Evolutionary conservation across 768 basidiomycete genomes (phyloP).

Genomic region (Lactifluus hygrophoroides): DNA sequence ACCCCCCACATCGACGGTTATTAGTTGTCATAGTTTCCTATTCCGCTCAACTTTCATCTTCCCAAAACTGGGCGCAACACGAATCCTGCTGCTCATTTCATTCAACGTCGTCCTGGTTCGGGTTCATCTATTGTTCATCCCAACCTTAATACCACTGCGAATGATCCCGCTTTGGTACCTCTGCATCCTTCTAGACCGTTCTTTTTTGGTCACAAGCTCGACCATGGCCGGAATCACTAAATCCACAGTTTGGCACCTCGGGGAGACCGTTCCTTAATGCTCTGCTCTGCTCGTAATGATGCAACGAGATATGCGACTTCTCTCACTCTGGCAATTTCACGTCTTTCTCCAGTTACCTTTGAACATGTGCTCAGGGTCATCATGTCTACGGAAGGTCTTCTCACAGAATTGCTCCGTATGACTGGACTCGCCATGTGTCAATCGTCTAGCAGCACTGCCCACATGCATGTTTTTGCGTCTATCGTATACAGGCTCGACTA

Average conservation of each 20-base stretch:
- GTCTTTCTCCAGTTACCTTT: not conserved
- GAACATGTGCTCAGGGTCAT: not conserved
- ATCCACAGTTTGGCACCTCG: not conserved
- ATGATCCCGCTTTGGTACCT: too few species aligned
- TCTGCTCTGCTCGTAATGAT: not conserved
- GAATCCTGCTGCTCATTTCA: not conserved
- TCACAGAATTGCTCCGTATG: not conserved
- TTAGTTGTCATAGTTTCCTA: slow-evolving; percentile 4
- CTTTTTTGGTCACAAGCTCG: not conserved
- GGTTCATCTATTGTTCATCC: too few species aligned
- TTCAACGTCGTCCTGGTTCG: not conserved
- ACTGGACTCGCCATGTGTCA: not conserved
- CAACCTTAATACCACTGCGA: too few species aligned
- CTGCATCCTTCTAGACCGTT: not conserved
- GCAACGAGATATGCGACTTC: not conserved
- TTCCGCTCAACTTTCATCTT: slow-evolving; percentile 2
- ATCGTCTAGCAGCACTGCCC: not conserved
- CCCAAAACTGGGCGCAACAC: not conserved
- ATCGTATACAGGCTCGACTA: not conserved
- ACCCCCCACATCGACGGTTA: too few species aligned
- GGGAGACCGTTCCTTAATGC: not conserved
- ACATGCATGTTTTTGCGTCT: too few species aligned
- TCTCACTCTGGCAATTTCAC: not conserved
- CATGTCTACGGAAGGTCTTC: not conserved
- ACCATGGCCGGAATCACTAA: not conserved